Percentiles rank a stretch among this genome's conserved stretches.
Conservation (phyloP, 2,329 filamentous ascomycete genomes). For the Aspergillus japonicus region DNA sequence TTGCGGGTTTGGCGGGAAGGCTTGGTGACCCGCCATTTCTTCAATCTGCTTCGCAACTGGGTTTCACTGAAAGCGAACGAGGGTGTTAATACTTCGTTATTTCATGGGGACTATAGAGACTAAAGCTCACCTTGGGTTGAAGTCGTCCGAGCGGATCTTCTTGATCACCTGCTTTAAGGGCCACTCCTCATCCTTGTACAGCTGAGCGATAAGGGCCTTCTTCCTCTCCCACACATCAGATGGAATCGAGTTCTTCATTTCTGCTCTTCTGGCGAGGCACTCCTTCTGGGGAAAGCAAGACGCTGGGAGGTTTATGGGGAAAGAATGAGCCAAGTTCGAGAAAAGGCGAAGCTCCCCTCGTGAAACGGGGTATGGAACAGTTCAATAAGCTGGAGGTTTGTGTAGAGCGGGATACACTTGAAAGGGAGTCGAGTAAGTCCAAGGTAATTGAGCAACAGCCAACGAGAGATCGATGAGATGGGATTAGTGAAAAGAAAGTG, state of each 20-base stretch:
- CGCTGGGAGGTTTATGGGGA: neutral
- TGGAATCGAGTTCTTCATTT: conserved; percentile 45
- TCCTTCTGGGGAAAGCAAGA: no score
- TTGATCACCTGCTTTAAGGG: conserved; percentile 47
- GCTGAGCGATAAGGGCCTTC: conserved; percentile 40
- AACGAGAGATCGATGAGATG: conserved; percentile 31
- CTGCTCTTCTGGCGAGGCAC: conserved; percentile 4
- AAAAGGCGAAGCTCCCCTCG: neutral
- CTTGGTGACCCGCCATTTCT: conserved; percentile 48
- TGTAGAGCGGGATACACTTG: neutral
- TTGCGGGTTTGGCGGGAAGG: conserved; percentile 45
- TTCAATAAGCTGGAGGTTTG: neutral
- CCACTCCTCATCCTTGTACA: conserved; percentile 48
- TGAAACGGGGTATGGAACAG: neutral
- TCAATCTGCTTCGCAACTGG: conserved; percentile 44
- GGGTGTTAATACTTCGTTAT: neutral
- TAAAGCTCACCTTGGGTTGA: conserved; percentile 40
- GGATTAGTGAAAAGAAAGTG: neutral
- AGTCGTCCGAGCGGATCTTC: conserved; percentile 43
- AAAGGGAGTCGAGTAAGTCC: neutral
- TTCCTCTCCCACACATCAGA: conserved; percentile 47
- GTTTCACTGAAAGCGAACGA: conserved; percentile 36
- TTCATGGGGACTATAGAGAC: neutral
- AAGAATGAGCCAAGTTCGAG: neutral
- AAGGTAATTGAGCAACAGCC: neutral